These are phyloP conservation scores for Penicillium brevicompactum DNA, from an alignment of 2,329 filamentous ascomycete species.

Conservation along the genomic window DNA sequence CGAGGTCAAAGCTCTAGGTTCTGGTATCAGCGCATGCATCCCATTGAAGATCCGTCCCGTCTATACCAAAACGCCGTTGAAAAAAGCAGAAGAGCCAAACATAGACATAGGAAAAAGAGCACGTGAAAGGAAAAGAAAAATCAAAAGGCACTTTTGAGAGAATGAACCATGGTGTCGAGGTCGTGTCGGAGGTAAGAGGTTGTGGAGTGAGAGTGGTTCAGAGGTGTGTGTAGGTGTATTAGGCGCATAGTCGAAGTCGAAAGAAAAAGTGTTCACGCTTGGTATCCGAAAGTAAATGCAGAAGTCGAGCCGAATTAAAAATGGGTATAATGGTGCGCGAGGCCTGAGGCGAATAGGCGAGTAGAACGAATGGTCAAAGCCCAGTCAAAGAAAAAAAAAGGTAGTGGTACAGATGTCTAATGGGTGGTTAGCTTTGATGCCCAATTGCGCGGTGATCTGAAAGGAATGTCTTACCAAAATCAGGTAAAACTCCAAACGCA, in stretches of 20 bases:
- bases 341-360: conserved; percentile 20
- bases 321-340: conserved; percentile 32
- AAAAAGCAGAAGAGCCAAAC: conserved; percentile 17
- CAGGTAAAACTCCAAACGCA: conserved; percentile 27
- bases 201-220: conserved; percentile 5
- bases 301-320: conserved; percentile 25
- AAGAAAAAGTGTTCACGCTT: conserved; percentile 24
- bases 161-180: conserved; percentile 13
- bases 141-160: conserved; percentile 27
- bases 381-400: conserved; percentile 9
- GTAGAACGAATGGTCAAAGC: conserved; percentile 20
- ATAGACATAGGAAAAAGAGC: conserved; percentile 16
- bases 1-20: conserved; percentile 42
- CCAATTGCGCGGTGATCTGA: conserved; percentile 18
- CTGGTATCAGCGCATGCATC: conserved; percentile 45
- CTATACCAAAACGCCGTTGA: conserved; percentile 41
- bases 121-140: conserved; percentile 16
- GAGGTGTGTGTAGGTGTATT: conserved; percentile 2
- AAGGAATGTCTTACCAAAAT: conserved; percentile 29
- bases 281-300: conserved; percentile 31
- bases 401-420: conserved; percentile 37
- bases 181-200: conserved; percentile 12
- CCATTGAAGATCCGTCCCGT: conserved; percentile 37
- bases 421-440: conserved; percentile 23
- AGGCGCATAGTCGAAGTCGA: conserved; percentile 17